phyloP scores from a whole-genome alignment of 768 basidiomycete genomes.

The Exidia glandulosa region DNA sequence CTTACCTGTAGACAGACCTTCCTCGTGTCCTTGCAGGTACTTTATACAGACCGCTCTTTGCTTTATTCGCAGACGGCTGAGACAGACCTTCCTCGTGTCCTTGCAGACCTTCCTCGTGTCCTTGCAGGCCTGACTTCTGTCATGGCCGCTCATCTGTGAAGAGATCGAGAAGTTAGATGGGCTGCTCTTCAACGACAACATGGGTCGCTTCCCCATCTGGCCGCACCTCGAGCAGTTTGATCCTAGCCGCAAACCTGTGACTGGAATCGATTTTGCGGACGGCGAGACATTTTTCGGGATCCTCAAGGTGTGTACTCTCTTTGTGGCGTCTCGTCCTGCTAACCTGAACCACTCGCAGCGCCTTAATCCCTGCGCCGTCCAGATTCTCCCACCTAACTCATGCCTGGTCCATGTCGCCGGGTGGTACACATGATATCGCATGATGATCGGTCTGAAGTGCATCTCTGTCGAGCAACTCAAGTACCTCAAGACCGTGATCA shows the following conservation, averaged over 20 bases:
- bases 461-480: constrained; percentile 17
- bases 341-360: constrained; percentile 13
- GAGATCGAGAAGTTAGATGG: too few species aligned
- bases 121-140: too few species aligned
- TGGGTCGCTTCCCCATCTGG: too few species aligned
- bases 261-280: constrained; percentile 18
- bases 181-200: too few species aligned
- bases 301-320: constrained; percentile 9
- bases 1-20: too few species aligned
- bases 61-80: too few species aligned
- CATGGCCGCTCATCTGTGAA: too few species aligned
- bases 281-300: constrained; percentile 16
- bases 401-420: constrained; percentile 17
- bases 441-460: constrained; percentile 18
- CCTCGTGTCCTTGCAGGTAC: too few species aligned
- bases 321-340: neutral
- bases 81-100: too few species aligned
- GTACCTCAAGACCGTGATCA: neutral
- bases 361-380: constrained; percentile 18
- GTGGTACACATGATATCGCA: constrained; percentile 12
- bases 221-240: constrained; percentile 20
- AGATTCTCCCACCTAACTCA: constrained; percentile 18
- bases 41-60: too few species aligned
- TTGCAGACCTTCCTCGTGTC: too few species aligned
- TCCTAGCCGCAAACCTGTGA: constrained; percentile 5